Percentiles rank a stretch among this genome's conserved stretches.
These are phyloP conservation scores for Linderniella brevidens DNA, from an alignment of 257 asterid genomes.

Conservation along the genomic window DNA sequence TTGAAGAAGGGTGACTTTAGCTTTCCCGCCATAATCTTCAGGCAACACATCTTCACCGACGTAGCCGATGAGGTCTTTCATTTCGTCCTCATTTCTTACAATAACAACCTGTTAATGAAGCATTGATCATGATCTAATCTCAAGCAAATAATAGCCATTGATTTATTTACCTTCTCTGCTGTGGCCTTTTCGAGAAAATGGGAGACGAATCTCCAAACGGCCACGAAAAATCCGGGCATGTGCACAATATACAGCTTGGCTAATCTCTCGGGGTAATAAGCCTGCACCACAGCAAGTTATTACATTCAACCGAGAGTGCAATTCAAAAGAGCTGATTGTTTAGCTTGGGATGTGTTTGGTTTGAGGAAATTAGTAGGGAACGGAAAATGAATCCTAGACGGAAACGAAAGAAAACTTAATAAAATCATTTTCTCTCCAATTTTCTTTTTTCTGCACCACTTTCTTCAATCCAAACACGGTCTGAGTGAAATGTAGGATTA, in stretches of 20 bases:
- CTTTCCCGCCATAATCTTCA: slow-evolving; percentile 61
- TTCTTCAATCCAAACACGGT: no score
- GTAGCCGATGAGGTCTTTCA: slow-evolving; percentile 19
- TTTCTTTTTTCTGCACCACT: no score
- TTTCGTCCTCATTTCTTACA: slow-evolving; percentile 46
- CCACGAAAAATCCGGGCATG: slow-evolving; percentile 66
- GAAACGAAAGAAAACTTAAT: no score
- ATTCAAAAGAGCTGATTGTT: no score
- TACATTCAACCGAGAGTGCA: no score
- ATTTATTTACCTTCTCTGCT: slow-evolving; percentile 31
- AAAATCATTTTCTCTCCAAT: no score
- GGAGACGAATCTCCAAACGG: slow-evolving; percentile 50
- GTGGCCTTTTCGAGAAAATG: slow-evolving; percentile 61
- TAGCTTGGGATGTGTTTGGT: no score
- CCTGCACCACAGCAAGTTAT: slow-evolving; percentile 14
- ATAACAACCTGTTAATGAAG: slow-evolving; percentile 28
- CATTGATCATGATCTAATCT: background rate
- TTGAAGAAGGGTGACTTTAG: slow-evolving; percentile 37
- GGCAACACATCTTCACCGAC: slow-evolving; percentile 54
- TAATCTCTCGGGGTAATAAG: slow-evolving; percentile 69
- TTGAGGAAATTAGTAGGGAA: no score
- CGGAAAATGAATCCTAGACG: no score
- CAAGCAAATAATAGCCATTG: background rate
- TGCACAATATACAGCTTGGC: slow-evolving; percentile 39
- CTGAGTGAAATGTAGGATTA: no score